Evolutionary conservation across 1,139 yeast genomes (phyloP).

Genomic region (Suhomyces chickasaworum): DNA sequence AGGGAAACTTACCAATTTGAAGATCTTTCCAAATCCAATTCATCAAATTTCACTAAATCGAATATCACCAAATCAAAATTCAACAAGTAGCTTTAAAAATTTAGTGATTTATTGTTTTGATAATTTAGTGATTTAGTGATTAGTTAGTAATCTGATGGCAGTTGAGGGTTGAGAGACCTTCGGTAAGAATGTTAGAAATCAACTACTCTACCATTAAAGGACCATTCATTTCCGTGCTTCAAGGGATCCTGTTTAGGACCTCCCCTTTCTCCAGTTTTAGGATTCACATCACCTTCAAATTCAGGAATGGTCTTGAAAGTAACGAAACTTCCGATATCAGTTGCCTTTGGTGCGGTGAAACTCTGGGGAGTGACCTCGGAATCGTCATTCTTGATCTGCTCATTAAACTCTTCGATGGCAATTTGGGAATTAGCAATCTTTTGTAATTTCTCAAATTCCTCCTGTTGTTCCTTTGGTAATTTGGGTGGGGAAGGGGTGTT

Average conservation of each 20-base stretch:
- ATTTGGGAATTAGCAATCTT: conserved; percentile 78
- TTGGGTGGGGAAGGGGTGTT: conserved; percentile 76
- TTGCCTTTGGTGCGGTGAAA: conserved; percentile 15
- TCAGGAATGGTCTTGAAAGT: conserved; percentile 83
- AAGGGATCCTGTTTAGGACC: conserved; percentile 99
- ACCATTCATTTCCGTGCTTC: conserved; percentile 82
- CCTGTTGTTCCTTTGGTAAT: conserved; percentile 83
- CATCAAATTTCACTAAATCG: too few relatives aligned
- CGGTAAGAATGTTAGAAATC: conserved; percentile 77
- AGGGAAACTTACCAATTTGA: neutral
- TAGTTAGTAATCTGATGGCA: too few relatives aligned
- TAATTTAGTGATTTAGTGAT: too few relatives aligned
- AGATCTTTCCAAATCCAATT: too few relatives aligned
- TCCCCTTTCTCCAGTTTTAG: conserved; percentile 91
- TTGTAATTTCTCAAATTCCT: conserved; percentile 86
- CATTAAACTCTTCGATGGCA: conserved; percentile 76
- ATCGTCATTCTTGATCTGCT: conserved; percentile 32
- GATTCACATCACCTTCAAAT: conserved; percentile 93
- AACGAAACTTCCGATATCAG: conserved; percentile 66
- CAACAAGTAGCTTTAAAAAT: too few relatives aligned
- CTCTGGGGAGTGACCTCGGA: neutral
- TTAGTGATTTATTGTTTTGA: too few relatives aligned
- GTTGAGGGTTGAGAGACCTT: too few relatives aligned
- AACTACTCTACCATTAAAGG: conserved; percentile 93
- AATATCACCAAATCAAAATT: too few relatives aligned